Percentiles rank a stretch among this genome's conserved stretches.
phyloP scores from a whole-genome alignment of 164 flowering plant species.

The Euptelea pleiosperma region DNA sequence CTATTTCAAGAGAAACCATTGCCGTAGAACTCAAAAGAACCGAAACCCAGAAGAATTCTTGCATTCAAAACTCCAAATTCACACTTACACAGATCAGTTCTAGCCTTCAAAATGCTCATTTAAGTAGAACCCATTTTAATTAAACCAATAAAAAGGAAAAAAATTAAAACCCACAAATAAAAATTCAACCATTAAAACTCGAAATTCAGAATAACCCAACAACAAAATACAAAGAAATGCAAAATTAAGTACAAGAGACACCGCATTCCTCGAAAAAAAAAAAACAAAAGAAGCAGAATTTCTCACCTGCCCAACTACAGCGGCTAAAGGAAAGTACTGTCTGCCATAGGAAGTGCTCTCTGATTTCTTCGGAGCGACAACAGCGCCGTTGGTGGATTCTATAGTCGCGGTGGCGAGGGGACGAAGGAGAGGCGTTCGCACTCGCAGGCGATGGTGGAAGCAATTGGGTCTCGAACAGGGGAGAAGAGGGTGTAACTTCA shows the following conservation, averaged over 20 bases:
- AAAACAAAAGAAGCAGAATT: neutral
- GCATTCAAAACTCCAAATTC: no score
- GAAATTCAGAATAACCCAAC: neutral
- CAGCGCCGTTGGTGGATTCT: slow-evolving; percentile 60
- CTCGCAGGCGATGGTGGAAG: slow-evolving; percentile 9
- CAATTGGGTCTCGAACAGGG: slow-evolving; percentile 21
- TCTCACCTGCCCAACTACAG: slow-evolving; percentile 90
- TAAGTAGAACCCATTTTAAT: neutral
- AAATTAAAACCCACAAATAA: neutral
- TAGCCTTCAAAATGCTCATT: neutral
- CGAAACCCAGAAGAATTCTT: no score
- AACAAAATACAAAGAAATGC: neutral
- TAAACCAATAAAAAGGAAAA: neutral
- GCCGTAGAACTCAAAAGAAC: no score
- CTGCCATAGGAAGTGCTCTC: slow-evolving; percentile 51
- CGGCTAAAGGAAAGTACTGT: slow-evolving; percentile 83
- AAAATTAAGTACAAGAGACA: neutral
- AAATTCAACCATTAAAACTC: neutral
- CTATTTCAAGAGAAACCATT: no score
- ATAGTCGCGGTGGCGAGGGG: slow-evolving; percentile 29
- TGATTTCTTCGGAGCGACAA: slow-evolving; percentile 20
- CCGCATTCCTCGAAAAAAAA: neutral
- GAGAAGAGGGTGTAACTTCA: slow-evolving; percentile 20
- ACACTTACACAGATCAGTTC: no score
- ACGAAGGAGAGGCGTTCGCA: slow-evolving; percentile 11